These are phyloP conservation scores for Blepharisma japonicum DNA, from an alignment of 73 alveolate species.

Conservation along the genomic window DNA sequence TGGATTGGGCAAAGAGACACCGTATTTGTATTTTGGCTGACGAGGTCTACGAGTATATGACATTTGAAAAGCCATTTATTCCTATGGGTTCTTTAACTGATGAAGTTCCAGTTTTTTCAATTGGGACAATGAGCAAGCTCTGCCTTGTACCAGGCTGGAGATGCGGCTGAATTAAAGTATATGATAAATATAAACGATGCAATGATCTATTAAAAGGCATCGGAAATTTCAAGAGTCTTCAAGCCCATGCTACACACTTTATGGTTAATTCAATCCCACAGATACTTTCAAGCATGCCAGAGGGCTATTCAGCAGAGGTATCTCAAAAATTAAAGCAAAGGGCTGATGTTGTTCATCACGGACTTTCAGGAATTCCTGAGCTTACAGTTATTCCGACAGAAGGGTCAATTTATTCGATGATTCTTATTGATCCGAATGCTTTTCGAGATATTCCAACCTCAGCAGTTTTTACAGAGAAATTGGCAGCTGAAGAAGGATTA, in stretches of 20 bases:
- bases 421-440: not conserved
- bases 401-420: conserved; percentile 16
- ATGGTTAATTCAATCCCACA: not conserved
- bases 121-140: conserved; percentile 70
- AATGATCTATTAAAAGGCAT: conserved; percentile 44
- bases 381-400: not conserved
- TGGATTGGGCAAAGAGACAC: conserved; percentile 57
- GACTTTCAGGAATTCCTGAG: not conserved
- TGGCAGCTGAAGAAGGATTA: conserved; percentile 26
- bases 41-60: conserved; percentile 74
- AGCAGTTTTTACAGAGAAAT: not conserved
- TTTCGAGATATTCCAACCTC: not conserved
- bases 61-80: conserved; percentile 42
- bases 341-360: not conserved
- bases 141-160: conserved; percentile 91
- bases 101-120: conserved; percentile 51
- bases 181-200: conserved; percentile 60
- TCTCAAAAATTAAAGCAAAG: not conserved
- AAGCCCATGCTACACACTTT: not conserved
- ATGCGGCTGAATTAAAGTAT: conserved; percentile 72
- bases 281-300: not conserved
- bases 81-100: conserved; percentile 42
- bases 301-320: not conserved
- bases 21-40: conserved; percentile 68
- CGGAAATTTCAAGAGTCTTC: not conserved